These are phyloP conservation scores for Blastomyces percursus DNA, from an alignment of 2,329 filamentous ascomycete genomes.

Conservation along the genomic window DNA sequence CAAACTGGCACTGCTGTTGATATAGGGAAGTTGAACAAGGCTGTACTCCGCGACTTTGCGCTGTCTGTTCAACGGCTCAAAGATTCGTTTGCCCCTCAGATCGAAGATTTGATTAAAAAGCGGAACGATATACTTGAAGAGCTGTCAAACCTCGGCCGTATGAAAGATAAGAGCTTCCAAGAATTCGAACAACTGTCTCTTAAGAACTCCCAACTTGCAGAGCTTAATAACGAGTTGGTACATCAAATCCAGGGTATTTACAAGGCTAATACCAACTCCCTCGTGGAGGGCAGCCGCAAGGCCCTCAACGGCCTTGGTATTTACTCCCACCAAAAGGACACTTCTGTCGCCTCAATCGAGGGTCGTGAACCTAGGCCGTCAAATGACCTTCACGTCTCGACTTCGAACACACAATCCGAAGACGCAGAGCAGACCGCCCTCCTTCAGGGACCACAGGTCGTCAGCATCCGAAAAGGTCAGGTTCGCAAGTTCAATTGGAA, in stretches of 20 bases:
- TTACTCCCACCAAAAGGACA: conserved; percentile 46
- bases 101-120: conserved; percentile 84
- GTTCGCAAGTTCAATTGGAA: conserved; percentile 99
- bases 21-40: conserved; percentile 55
- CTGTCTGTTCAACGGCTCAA: conserved; percentile 58
- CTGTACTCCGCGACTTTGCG: conserved; percentile 52
- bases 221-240: conserved; percentile 91
- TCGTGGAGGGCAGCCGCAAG: conserved; percentile 22
- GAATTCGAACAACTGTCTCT: conserved; percentile 92
- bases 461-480: conserved; percentile 89
- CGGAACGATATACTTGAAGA: conserved; percentile 76
- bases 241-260: conserved; percentile 90
- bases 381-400: conserved; percentile 46
- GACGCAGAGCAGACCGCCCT: conserved; percentile 53
- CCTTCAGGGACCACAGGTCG: conserved; percentile 71
- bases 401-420: conserved; percentile 47
- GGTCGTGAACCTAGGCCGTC: conserved; percentile 33
- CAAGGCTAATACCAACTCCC: conserved; percentile 57
- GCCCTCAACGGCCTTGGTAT: conserved; percentile 50
- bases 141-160: conserved; percentile 66
- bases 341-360: conserved; percentile 36
- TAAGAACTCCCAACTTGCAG: conserved; percentile 87
- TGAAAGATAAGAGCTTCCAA: conserved; percentile 84
- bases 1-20: conserved; percentile 71
- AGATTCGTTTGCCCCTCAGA: conserved; percentile 59